phyloP scores from a whole-genome alignment of 257 asterid genomes.

The Nicotiana noctiflora region DNA sequence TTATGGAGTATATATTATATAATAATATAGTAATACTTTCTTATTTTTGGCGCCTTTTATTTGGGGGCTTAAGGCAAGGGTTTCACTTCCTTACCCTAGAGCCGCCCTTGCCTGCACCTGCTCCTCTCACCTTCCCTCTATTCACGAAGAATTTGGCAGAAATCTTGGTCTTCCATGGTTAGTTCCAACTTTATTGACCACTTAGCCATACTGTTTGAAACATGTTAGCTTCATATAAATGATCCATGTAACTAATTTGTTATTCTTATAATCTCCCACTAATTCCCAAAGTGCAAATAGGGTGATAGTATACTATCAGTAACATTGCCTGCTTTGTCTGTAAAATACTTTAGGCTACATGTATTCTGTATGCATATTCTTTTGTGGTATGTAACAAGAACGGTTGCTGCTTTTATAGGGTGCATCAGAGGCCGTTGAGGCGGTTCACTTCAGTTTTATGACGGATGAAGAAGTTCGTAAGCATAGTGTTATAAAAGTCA shows the following conservation, averaged over 20 bases:
- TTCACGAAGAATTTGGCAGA: too few species aligned
- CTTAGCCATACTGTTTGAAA: too few species aligned
- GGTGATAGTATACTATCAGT: background rate
- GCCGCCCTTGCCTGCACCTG: too few species aligned
- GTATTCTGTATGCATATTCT: background rate
- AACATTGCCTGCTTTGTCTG: background rate
- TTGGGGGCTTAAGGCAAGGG: too few species aligned
- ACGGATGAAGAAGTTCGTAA: conserved; percentile 57
- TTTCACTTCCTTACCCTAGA: too few species aligned
- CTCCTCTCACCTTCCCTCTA: too few species aligned
- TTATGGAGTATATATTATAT: too few species aligned
- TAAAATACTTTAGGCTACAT: background rate
- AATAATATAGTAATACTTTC: too few species aligned
- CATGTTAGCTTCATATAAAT: too few species aligned
- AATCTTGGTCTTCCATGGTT: too few species aligned
- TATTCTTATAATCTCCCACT: background rate
- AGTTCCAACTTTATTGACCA: too few species aligned
- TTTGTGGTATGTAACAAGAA: background rate
- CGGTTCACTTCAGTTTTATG: conserved; percentile 66
- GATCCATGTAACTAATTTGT: background rate
- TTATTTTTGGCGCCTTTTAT: too few species aligned
- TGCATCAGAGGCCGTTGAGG: conserved; percentile 49
- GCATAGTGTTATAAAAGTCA: conserved; percentile 54
- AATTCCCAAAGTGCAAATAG: background rate
- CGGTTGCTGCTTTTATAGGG: conserved; percentile 18